Evolutionary conservation across 2,329 filamentous ascomycete species (phyloP), one percentile per base, ranked within the genome.

Genomic region (Aschersonia sp.): DNA sequence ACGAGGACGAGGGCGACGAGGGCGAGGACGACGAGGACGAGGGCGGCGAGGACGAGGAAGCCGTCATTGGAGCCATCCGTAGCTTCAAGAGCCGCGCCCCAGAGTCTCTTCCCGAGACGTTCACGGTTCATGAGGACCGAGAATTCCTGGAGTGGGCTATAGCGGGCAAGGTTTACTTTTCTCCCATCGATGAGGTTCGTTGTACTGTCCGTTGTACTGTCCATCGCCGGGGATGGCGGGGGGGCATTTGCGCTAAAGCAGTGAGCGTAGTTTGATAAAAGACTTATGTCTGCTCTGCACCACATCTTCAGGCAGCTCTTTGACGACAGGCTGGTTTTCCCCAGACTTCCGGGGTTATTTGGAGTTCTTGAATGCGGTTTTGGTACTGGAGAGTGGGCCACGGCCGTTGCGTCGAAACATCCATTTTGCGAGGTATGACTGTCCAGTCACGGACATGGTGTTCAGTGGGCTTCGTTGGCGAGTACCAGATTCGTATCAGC

Each of bases 301-400:
- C 65, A 67, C 42, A 71, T 85, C 22, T 73, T 87, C 53, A 72
- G 68, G 51, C 71, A 65, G 53, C 67, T 83, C 46, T 86, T 87
- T 58, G 80, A 87, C 53, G 67, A 74, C 50, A 72, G 78, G 53
- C 67, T 85, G 30, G 75, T 87, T 56, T 85, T 87, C 51, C 81
- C 83, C n/a, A 80, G 80, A 5, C 66, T 86, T 45, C 63, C 60
- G 43, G 66, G 69, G 31, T 73, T 76, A 30, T 66, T 68, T 54
- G 74, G 73, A 56, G 72, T 87, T 42, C 69, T 88, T 31, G 84
- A 88, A 49, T 87, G 82, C 55, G 84, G 84, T 0, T 84, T 78
- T 61, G 84, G 84, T 41, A 72, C 78, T n/a, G 83, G 73, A 41
- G 70, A 77, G 44, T 88, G 84, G 84, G 81, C 83, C 29, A 65